Evolutionary conservation across 768 basidiomycete species (phyloP), one percentile per base, ranked within the genome.

Genomic region (Mycena albidolilacea): DNA sequence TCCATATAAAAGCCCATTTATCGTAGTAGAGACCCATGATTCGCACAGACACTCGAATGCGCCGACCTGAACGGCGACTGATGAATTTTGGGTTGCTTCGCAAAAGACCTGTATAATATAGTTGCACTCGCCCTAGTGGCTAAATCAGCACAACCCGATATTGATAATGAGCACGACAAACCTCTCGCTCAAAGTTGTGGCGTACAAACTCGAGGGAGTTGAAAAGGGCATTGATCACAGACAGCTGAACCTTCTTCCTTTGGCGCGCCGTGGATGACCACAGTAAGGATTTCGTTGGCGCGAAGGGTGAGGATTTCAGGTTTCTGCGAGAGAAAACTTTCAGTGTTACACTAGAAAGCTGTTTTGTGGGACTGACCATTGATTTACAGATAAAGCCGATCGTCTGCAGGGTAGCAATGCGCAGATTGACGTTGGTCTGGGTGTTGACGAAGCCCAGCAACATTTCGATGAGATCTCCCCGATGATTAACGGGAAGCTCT

Each of bases 61-160:
- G 39, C 92, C 95, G 19, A 98, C 94, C 85, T 99, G 97, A 44
- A 99, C 97, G 44, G 88, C 82, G 4, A 93, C 90, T 2, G 91
- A 83, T 0, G 88, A 72, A 77, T 92, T 97, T 82, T 99, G 98
- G 0, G 98, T 99, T 0, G 97, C 97, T 80, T 99, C 98, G 80
- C 98, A 99, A 19, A 99, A 95, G 55, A 99, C 97, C 85, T 99
- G 98, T 98, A 99, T 99, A 83, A 99, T 99, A 85, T 98, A 99
- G 84, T 99, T 99, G 60, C 98, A 91, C 83, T 99, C 98, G 77
- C 98, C 98, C 96, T 99, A 79, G 54, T 14, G 71, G 35, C 65
- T 43, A 38, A 21, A 55, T 66, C 35, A 65, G 72, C 68, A 64
- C 43, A 82, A 37, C 63, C 38, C 75, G 66, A 67, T 35, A 30